Evolutionary conservation across 306 rosid genomes (phyloP), one percentile per base, ranked within the genome.

Genomic region (Corylus avellana): DNA sequence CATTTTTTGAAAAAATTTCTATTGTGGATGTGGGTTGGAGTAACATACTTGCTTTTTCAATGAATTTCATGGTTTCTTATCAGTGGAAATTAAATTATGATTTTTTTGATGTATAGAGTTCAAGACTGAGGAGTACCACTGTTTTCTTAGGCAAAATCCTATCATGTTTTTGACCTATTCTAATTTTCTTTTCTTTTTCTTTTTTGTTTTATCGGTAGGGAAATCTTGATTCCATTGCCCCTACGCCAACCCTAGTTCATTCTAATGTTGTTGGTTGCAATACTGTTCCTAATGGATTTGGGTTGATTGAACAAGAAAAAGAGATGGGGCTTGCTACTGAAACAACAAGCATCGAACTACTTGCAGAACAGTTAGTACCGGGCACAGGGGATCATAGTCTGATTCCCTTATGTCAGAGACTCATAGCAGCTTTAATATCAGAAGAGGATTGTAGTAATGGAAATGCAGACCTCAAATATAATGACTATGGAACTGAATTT

Each of bases 341-440:
- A 72, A 73, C 64, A 78, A 81, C 82, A 51, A 84, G 68, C 75
- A 87, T 67, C 22, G 89, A 85, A 72, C 82, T 44, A 73, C 83
- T 44, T 69, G 27, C 68, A 17, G 94, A 87, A 81, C 96, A 87
- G 58, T 82, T 84, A 54, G 75, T 76, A 68, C 81, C 79, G 20
- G 84, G 87, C 67, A 83, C 84, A 78, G 88, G 88, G 80, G 94
- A 88, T 86, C 87, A 86, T 82, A 80, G 71, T 74, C 80, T 84
- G 59, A 86, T 89, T 70, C 93, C 99, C 64, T 92, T 95, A 68
- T 95, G 89, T 84, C 96, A 95, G 87, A 91, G 92, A 80, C 90
- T 95, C 84, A 80, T 95, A 75, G 97, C 98, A 16, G 93, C 99
- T 62, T 82, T 95, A 62, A 93, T 95, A 84, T 83, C 96, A 50